Evolutionary conservation across 495 filamentous ascomycete genomes (phyloP).

Genomic region (Penicillium lagena): DNA sequence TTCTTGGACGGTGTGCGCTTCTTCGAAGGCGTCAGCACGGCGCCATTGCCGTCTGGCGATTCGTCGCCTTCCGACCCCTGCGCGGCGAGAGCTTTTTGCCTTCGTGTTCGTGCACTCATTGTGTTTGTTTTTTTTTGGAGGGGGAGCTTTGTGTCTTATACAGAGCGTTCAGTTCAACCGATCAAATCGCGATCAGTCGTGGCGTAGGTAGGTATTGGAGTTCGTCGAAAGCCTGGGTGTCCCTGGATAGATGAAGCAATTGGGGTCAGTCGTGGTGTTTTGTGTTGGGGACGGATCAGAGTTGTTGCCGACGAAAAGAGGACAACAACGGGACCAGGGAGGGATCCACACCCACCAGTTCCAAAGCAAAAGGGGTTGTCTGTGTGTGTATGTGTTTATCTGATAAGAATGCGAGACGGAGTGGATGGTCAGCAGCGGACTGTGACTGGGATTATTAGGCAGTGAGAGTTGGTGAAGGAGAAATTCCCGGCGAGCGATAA

Average conservation of each 20-base stretch:
- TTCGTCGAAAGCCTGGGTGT: no score
- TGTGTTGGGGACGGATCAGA: no score
- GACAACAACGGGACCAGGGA: neutral
- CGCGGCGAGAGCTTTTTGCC: conserved; percentile 33
- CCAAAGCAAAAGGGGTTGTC: no score
- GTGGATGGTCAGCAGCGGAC: neutral
- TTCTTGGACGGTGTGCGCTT: conserved; percentile 18
- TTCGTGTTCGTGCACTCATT: conserved; percentile 38
- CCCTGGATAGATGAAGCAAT: neutral
- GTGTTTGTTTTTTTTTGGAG: conserved; percentile 2
- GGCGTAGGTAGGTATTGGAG: no score
- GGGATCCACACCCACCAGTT: neutral
- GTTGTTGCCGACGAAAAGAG: neutral
- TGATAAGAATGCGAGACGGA: conserved; percentile 2
- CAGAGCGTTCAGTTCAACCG: no score
- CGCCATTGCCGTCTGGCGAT: conserved; percentile 24
- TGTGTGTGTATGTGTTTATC: neutral
- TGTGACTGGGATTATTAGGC: neutral
- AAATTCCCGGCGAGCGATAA: conserved; percentile 7
- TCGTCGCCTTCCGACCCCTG: conserved; percentile 29
- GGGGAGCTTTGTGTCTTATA: no score
- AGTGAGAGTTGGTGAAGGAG: neutral
- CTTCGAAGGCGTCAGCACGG: conserved; percentile 17
- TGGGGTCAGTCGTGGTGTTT: neutral
- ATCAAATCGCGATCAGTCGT: no score